Conservation (phyloP, 140 eudicot genomes). For the Flaveria floridana region DNA sequence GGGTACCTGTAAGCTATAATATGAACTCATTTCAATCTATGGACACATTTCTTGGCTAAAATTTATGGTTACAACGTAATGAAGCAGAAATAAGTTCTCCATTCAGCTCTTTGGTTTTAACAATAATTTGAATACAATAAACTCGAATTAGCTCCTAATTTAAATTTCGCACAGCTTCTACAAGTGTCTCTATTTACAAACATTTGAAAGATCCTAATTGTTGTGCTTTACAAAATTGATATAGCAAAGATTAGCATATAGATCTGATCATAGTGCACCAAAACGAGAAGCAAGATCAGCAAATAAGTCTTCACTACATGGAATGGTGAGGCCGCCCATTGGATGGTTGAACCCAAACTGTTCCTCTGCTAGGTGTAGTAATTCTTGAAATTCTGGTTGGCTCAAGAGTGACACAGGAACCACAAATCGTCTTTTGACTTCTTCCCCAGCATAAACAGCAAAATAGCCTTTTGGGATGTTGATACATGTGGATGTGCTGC, state of each 20-base stretch:
- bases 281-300: neutral
- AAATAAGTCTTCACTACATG: neutral
- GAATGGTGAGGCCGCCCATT: slow-evolving; percentile 4
- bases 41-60: neutral
- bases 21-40: neutral
- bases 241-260: neutral
- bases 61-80: neutral
- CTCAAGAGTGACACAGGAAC: neutral
- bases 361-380: neutral
- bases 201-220: neutral
- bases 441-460: neutral
- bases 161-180: neutral
- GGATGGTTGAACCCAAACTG: slow-evolving; percentile 1
- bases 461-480: neutral
- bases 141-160: neutral
- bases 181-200: neutral
- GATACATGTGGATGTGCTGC: neutral
- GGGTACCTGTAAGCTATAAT: too few species aligned
- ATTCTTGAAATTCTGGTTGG: neutral
- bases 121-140: neutral
- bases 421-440: slow-evolving; percentile 2
- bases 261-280: neutral
- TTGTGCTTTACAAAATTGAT: neutral
- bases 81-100: neutral
- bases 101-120: neutral